Percentiles rank a stretch among this genome's conserved stretches.
Evolutionary conservation across 1,284 basidiomycete genomes (phyloP).

Genomic region (Sphaerobolus stellatus): DNA sequence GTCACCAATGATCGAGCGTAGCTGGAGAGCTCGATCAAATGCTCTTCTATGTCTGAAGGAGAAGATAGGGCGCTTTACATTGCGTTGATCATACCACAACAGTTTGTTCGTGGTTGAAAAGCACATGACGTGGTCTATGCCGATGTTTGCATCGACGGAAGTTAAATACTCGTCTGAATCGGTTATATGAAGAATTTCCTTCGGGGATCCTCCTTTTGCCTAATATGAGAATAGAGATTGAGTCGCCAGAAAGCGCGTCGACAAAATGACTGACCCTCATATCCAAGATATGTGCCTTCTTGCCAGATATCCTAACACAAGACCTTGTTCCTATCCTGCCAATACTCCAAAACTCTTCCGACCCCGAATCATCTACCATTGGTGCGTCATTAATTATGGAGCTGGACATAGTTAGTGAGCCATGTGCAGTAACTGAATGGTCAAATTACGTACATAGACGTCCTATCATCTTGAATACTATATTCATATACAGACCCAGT

Average conservation of each 20-base stretch:
- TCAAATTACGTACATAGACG: slow-evolving; percentile 15
- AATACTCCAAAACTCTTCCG: slow-evolving; percentile 38
- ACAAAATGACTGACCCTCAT: slow-evolving; percentile 14
- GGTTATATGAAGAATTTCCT: slow-evolving; percentile 36
- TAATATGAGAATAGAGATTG: too few relatives aligned
- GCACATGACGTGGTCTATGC: slow-evolving; percentile 24
- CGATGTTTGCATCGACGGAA: slow-evolving; percentile 43
- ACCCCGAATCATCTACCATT: neutral
- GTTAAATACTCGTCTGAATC: slow-evolving; percentile 44
- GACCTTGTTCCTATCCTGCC: slow-evolving; percentile 20
- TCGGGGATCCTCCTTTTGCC: slow-evolving; percentile 25
- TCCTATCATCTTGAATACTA: slow-evolving; percentile 3
- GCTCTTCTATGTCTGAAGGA: slow-evolving; percentile 60
- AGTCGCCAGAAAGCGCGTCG: slow-evolving; percentile 3
- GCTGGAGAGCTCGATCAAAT: slow-evolving; percentile 55
- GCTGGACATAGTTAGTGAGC: too few relatives aligned
- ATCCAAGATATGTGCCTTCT: slow-evolving; percentile 41
- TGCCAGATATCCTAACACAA: slow-evolving; percentile 34
- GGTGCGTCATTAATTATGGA: neutral
- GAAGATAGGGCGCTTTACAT: slow-evolving; percentile 53
- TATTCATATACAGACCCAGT: slow-evolving; percentile 18
- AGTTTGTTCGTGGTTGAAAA: slow-evolving; percentile 59
- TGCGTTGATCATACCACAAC: slow-evolving; percentile 66
- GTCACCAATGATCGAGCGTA: slow-evolving; percentile 33
- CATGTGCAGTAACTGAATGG: too few relatives aligned